Conservation (phyloP, 257 asterid genomes). For the Eustoma russellianum region DNA sequence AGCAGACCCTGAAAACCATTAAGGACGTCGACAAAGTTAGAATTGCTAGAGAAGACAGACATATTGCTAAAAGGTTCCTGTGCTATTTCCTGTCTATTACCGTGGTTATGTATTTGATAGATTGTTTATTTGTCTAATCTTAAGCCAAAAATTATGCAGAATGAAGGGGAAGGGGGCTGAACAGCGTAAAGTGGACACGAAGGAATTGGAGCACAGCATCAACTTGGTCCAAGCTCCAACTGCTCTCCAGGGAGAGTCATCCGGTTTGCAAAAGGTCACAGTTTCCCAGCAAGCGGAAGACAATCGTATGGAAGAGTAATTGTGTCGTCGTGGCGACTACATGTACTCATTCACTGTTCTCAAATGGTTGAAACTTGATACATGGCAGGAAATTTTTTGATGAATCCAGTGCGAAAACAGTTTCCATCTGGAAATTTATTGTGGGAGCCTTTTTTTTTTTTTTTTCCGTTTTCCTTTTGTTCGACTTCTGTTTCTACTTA, state of each 20-base stretch:
- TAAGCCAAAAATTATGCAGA: constrained; percentile 32
- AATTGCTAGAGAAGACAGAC: constrained; percentile 51
- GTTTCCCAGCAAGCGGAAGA: constrained; percentile 16
- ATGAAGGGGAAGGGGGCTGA: constrained; percentile 48
- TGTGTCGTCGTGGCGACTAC: not conserved
- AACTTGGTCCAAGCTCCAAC: constrained; percentile 54
- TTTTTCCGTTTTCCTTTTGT: too few relatives aligned
- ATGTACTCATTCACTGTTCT: not conserved
- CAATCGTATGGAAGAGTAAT: constrained; percentile 30
- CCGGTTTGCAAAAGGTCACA: constrained; percentile 37
- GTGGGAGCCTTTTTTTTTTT: too few relatives aligned
- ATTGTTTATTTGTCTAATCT: not conserved
- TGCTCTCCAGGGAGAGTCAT: constrained; percentile 27
- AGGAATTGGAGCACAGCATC: constrained; percentile 50
- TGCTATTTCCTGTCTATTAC: not conserved
- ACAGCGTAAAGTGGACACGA: constrained; percentile 29
- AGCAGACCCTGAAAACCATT: constrained; percentile 63
- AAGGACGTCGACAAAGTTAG: constrained; percentile 78
- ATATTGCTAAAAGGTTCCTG: constrained; percentile 42
- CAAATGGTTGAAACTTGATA: too few relatives aligned
- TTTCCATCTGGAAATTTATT: too few relatives aligned
- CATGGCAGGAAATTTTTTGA: too few relatives aligned
- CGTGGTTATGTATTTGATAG: too few relatives aligned
- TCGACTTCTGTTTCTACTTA: too few relatives aligned
- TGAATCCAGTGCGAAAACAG: too few relatives aligned